These are phyloP conservation scores for Fusarium oxysporum DNA, from an alignment of 2,329 filamentous ascomycete genomes.

Conservation along the genomic window DNA sequence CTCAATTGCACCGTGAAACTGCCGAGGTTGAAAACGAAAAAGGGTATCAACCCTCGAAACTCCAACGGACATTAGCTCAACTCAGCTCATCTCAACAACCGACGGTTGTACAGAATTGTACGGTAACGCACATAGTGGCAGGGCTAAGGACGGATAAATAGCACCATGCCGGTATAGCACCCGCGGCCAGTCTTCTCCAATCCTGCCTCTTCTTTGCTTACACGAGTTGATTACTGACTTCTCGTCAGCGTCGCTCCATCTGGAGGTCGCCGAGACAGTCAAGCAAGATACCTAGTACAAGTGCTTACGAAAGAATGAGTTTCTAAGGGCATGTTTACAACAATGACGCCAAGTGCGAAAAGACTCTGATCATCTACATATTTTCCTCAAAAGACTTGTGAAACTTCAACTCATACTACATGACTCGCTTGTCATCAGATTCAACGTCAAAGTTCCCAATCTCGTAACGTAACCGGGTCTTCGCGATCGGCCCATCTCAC, in stretches of 20 bases:
- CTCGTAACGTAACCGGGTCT: conserved; percentile 29
- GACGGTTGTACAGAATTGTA: conserved; percentile 2
- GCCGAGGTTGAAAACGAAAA: conserved; percentile 30
- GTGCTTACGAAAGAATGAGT: conserved; percentile 17
- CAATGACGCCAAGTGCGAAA: not conserved
- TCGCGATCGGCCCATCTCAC: conserved; percentile 38
- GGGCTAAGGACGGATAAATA: conserved; percentile 31
- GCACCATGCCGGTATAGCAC: conserved; percentile 25
- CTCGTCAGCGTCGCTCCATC: conserved; percentile 24
- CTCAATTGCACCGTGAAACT: conserved; percentile 33
- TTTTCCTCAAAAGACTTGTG: not conserved
- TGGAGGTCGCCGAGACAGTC: conserved; percentile 2
- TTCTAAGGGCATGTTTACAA: not conserved
- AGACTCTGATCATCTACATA: not conserved
- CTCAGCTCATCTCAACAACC: not conserved
- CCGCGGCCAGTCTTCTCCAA: not conserved
- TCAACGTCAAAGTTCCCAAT: conserved; percentile 32
- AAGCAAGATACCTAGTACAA: conserved; percentile 17
- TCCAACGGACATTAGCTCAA: conserved; percentile 5
- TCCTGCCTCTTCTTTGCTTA: conserved; percentile 15
- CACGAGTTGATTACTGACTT: conserved; percentile 1
- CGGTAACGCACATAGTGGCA: conserved; percentile 7
- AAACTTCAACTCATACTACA: conserved; percentile 13
- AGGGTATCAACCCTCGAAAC: conserved; percentile 6
- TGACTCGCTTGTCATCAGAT: conserved; percentile 36